Percentiles rank a stretch among this genome's conserved stretches.
Evolutionary conservation across 2,329 filamentous ascomycete species (phyloP).

Genomic region (Epichloe sp.): DNA sequence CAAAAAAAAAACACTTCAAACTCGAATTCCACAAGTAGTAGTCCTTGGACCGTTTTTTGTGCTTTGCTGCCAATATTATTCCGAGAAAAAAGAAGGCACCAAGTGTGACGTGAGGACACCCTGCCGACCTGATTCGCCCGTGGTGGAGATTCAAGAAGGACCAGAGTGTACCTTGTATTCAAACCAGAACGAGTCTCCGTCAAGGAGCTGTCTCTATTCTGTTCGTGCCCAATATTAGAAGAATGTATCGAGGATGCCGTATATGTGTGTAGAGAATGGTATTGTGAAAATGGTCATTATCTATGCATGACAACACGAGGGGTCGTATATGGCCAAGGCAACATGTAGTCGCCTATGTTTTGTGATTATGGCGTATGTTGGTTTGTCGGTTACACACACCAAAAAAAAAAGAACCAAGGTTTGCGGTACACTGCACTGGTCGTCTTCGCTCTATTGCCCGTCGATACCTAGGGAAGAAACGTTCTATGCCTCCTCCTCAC

Average conservation of each 20-base stretch:
- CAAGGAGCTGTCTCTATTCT: constrained; percentile 1
- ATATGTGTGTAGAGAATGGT: constrained; percentile 2
- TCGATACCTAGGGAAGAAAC: neutral
- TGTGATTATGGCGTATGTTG: neutral
- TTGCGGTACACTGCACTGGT: neutral
- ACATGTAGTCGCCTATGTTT: neutral
- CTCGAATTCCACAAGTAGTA: neutral
- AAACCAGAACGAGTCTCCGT: constrained; percentile 3
- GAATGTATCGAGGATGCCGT: constrained; percentile 4
- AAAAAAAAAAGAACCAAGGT: neutral
- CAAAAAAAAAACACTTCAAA: neutral
- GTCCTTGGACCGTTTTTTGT: neutral
- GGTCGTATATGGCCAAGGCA: neutral
- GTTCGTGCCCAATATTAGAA: constrained; percentile 4
- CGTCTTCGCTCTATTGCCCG: neutral
- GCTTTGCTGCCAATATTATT: constrained; percentile 1
- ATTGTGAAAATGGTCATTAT: constrained; percentile 1
- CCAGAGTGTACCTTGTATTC: neutral
- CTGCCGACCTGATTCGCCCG: neutral
- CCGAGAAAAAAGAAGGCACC: neutral
- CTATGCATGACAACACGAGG: neutral
- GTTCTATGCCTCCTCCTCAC: constrained; percentile 18
- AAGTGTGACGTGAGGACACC: neutral
- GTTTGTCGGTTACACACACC: neutral
- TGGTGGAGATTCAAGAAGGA: neutral